Evolutionary conservation across 345 rosid genomes (phyloP).

Genomic region (Eucalyptus melliodora): DNA sequence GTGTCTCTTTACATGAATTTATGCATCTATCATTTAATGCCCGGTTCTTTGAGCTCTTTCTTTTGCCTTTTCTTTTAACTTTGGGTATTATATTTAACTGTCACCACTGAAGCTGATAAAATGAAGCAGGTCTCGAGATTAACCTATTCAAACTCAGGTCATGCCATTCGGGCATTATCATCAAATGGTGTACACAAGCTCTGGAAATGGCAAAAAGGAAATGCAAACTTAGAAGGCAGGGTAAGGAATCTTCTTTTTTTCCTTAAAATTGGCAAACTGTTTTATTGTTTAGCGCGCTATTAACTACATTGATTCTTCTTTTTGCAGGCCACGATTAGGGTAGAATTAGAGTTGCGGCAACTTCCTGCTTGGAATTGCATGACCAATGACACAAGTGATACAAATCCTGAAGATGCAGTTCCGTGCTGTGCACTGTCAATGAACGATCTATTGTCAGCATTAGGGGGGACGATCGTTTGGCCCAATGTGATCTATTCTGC

Average conservation of each 20-base stretch:
- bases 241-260: background rate
- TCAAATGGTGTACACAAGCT: slow-evolving; percentile 82
- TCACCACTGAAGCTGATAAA: background rate
- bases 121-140: slow-evolving; percentile 54
- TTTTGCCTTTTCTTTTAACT: no score
- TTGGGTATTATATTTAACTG: fast-evolving
- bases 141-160: slow-evolving; percentile 69
- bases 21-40: no score
- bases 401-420: slow-evolving; percentile 69
- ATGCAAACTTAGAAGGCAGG: slow-evolving; percentile 18
- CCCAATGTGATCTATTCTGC: slow-evolving; percentile 50
- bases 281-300: background rate
- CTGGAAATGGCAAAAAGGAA: slow-evolving; percentile 81
- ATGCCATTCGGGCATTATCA: slow-evolving; percentile 53
- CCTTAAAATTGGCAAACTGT: background rate
- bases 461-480: slow-evolving; percentile 57
- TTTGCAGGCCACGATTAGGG: slow-evolving; percentile 47
- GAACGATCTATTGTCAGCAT: slow-evolving; percentile 75
- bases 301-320: background rate
- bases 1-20: no score
- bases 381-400: slow-evolving; percentile 58
- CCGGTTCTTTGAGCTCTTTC: no score
- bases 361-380: slow-evolving; percentile 39
- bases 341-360: slow-evolving; percentile 49
- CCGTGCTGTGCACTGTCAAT: slow-evolving; percentile 83